Base-by-base conservation (phyloP, 73 alveolate genomes). In the Stentor coeruleus region DNA sequence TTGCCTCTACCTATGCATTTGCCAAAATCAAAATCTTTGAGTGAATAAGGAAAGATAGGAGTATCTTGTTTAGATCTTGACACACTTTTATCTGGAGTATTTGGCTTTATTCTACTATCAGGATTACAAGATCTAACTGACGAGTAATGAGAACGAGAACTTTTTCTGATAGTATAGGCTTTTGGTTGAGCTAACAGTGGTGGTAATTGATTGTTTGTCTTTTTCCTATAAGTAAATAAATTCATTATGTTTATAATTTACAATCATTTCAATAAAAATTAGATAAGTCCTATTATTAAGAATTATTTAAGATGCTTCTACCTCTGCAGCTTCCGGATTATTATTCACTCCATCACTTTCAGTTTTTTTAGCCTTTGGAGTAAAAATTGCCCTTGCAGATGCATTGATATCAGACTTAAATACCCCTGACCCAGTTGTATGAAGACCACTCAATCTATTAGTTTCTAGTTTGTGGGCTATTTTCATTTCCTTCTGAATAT, bases 401-500 rank as follows among this genome's bases (percentile, higher is more conserved):
- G n/a, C n/a, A n/a, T n/a, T n/a, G n/a, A n/a, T n/a, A n/a, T n/a
- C n/a, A n/a, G n/a, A n/a, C n/a, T n/a, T n/a, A n/a, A n/a, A n/a
- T n/a, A n/a, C n/a, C n/a, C n/a, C n/a, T n/a, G n/a, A n/a, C n/a
- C n/a, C n/a, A n/a, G n/a, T n/a, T n/a, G n/a, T n/a, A n/a, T n/a
- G n/a, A n/a, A n/a, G n/a, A n/a, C n/a, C n/a, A n/a, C n/a, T n/a
- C n/a, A n/a, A n/a, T 66, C 59, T 81, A 3, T 35, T 77, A 58
- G 84, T 79, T 77, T 83, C 86, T 59, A 87, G 35, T 85, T 81
- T 87, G 41, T 90, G 82, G 58, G 79, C 80, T 74, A 84, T 90
- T 42, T 86, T 92, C 0, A 90, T 57, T 59, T 86, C 93, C 84
- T 90, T 90, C 90, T 90, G 87, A 3, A 90, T 91, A 73, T 90